Base-by-base conservation (phyloP, 306 rosid species). In the Parietaria judaica region DNA sequence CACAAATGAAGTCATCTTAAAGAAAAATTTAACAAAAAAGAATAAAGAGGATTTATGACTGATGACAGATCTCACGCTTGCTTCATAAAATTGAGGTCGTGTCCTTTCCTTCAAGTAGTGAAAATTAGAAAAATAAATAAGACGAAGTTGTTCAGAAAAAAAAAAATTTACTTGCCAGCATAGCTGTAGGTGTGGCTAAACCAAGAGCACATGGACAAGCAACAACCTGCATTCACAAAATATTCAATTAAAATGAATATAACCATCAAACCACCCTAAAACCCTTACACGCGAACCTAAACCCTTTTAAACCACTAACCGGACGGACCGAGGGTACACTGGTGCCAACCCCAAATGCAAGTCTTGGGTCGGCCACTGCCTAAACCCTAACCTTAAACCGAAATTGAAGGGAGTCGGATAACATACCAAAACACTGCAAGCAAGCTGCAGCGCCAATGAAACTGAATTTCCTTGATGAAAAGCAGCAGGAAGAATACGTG, bases 171-270 rank as follows among this genome's bases (percentile, higher is more conserved):
- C 52, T 70, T 84, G 83, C 98, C 96, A 91, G 95, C 75, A 91
- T 89, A 70, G 98, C 98, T 57, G 96, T 91, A 50, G 96, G 98
- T 63, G 98, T 91, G 81, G 98, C 98, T 61, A 91, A 83, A 70
- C 98, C 98, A 66, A 91, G 95, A 36, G 98, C 98, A 81, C 98
- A 91, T 3, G 98, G 97, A 84, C 98, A 91, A 72, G 98, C 98
- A 71, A 91, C 75, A 64, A 91, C 98, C 98, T 91, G 87, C 74
- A 61, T 48, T 60, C 64, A 64, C 46, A 64, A 70, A 75, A 7
- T 16, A 66, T 6, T 56, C 31, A 66, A 23, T 54, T 38, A 60
- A 48, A 68, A 41, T 54, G 51, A 46, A 11, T 8, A 54, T 54
- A 17, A 4, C 3, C 23, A n/a, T 17, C 2, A 23, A 23, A 23